phyloP scores from a whole-genome alignment of 306 rosid species.

The Citrullus mucosospermus region DNA sequence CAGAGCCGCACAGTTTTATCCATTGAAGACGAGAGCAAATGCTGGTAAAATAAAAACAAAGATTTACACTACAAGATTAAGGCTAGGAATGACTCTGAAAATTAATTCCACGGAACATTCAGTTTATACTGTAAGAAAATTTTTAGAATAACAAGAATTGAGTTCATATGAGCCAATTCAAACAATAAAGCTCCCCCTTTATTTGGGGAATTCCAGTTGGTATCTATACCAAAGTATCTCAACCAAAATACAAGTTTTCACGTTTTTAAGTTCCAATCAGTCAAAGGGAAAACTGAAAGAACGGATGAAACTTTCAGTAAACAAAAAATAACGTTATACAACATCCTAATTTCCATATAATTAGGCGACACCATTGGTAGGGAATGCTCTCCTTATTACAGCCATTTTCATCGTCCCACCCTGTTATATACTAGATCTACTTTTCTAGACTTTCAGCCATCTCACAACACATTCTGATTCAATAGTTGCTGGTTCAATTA shows the following conservation, averaged over 20 bases:
- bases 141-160: not conserved
- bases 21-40: slow-evolving; percentile 97
- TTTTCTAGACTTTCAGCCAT: not conserved
- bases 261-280: not conserved
- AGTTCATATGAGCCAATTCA: not conserved
- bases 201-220: not conserved
- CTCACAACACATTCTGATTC: not conserved
- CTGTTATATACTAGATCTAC: not conserved
- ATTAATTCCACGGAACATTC: not conserved
- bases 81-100: not conserved
- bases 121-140: not conserved
- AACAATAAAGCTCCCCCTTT: not conserved
- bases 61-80: slow-evolving; percentile 10
- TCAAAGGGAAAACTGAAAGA: not conserved
- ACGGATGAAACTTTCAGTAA: not conserved
- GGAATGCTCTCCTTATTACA: not conserved
- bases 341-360: not conserved
- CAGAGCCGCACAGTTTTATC: slow-evolving; percentile 99
- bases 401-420: not conserved
- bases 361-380: not conserved
- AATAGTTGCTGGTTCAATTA: not conserved
- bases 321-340: not conserved
- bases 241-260: not conserved
- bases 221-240: not conserved
- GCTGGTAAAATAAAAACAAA: slow-evolving; percentile 36